Evolutionary conservation across 148 eudicot genomes (phyloP), one percentile per base, ranked within the genome.

Genomic region (Fagopyrum tataricum): DNA sequence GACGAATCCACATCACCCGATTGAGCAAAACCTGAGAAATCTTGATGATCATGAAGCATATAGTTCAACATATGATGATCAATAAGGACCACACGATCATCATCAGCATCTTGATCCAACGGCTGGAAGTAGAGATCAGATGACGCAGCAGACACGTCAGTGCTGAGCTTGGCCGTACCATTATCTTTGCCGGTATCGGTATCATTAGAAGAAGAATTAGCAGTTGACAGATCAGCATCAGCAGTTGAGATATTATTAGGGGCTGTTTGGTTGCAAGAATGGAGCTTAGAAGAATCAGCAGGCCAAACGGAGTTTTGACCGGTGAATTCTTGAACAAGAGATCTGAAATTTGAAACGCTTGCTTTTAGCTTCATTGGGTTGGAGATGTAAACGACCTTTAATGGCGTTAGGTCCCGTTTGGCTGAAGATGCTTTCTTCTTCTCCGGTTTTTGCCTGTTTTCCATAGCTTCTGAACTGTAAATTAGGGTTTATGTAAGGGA

Each of bases 361-460:
- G 71, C 20, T 6, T 68, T 17, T 10, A 68, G 47, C 71, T 42
- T 44, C 71, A 68, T 68, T n/a, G 71, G 71, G 48, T 68, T 68
- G 10, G 71, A 68, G 71, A 68, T 68, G 71, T 68, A 42, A 12
- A 68, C 71, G 21, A 68, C 71, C 20, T 68, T 68, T 13, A 42
- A 8, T 11, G 70, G 44, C 70, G 0, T 8, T 9, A 31, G 5
- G 62, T 31, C 31, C 31, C 62, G 62, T 21, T 18, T 53, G 26
- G 21, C 7, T 17, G 59, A n/a, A 7, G 56, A 14, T 17, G 6
- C 18, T 4, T 52, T 52, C 58, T n/a, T 52, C 58, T 4, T 52
- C 58, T 52, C 49, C 49, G 12, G 7, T 9, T 9, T 3, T n/a
- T n/a, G 58, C 7, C 23, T 56, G 62, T 23, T 23, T 2, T 56